These are phyloP conservation scores for Piper longum DNA, from an alignment of 164 flowering plant species.

Conservation along the genomic window DNA sequence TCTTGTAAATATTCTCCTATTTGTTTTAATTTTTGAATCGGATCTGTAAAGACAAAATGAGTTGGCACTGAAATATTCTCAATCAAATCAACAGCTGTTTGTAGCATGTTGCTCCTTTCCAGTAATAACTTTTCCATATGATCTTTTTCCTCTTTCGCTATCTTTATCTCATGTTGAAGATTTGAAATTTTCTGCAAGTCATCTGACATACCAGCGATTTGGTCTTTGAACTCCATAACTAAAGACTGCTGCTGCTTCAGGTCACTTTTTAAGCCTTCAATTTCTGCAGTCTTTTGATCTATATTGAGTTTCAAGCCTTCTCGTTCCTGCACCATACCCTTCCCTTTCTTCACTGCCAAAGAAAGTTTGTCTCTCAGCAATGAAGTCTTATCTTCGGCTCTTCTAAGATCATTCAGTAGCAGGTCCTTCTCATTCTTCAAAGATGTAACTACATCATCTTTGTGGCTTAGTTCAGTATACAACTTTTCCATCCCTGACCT, in stretches of 20 bases:
- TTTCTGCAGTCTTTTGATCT: slow-evolving; percentile 57
- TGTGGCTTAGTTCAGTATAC: slow-evolving; percentile 25
- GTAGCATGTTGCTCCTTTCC: slow-evolving; percentile 51
- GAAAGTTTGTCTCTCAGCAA: slow-evolving; percentile 77
- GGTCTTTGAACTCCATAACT: slow-evolving; percentile 30
- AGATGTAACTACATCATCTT: slow-evolving; percentile 30
- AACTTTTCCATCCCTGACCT: slow-evolving; percentile 26
- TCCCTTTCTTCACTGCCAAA: slow-evolving; percentile 96
- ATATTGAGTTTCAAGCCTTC: slow-evolving; percentile 51
- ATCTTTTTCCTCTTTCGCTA: slow-evolving; percentile 36
- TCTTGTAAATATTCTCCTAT: slow-evolving; percentile 33
- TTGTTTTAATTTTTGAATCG: slow-evolving; percentile 57
- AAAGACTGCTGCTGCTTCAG: slow-evolving; percentile 40
- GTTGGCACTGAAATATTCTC: slow-evolving; percentile 37
- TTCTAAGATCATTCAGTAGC: slow-evolving; percentile 48
- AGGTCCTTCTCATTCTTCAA: slow-evolving; percentile 42
- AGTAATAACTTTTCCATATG: slow-evolving; percentile 48
- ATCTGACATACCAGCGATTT: slow-evolving; percentile 29
- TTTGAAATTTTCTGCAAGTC: slow-evolving; percentile 36
- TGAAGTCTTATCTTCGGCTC: slow-evolving; percentile 61
- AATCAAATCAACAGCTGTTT: slow-evolving; percentile 38
- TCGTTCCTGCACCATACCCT: slow-evolving; percentile 83
- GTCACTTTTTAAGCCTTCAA: slow-evolving; percentile 54
- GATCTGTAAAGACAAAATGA: slow-evolving; percentile 37
- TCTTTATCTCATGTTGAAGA: slow-evolving; percentile 44